Percentiles rank a stretch among this genome's conserved stretches.
phyloP scores from a whole-genome alignment of 2,329 filamentous ascomycete genomes.

The Diaporthe citrichinensis region DNA sequence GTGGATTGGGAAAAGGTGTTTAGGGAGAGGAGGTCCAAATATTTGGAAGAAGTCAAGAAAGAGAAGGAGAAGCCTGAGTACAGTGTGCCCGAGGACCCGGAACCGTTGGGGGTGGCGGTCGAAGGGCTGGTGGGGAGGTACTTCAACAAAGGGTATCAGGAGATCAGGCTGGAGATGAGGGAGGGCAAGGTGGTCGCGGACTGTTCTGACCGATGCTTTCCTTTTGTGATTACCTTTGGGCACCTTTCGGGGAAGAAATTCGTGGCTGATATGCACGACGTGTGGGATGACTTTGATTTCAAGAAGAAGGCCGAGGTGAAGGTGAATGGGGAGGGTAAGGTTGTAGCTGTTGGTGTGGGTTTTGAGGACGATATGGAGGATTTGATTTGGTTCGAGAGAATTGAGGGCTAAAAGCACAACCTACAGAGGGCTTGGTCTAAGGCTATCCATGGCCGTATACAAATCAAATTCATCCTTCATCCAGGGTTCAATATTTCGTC shows the following conservation, averaged over 20 bases:
- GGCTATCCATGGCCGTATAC: too few relatives aligned
- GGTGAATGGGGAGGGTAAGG: not conserved
- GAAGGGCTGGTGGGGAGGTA: not conserved
- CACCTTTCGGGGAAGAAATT: constrained; percentile 2
- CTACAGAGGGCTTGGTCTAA: too few relatives aligned
- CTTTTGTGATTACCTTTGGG: not conserved
- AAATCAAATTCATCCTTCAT: too few relatives aligned
- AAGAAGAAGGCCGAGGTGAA: constrained; percentile 13
- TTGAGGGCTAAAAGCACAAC: not conserved
- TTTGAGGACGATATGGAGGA: constrained; percentile 9
- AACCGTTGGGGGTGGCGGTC: not conserved
- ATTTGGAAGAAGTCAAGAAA: not conserved
- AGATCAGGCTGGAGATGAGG: constrained; percentile 10
- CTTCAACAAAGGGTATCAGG: constrained; percentile 14
- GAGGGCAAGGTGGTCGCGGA: constrained; percentile 11
- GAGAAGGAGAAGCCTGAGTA: constrained; percentile 7
- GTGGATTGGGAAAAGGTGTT: not conserved
- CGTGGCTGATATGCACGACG: not conserved
- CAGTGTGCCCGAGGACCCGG: not conserved
- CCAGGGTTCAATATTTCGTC: too few relatives aligned
- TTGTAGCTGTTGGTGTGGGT: not conserved
- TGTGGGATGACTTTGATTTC: constrained; percentile 12
- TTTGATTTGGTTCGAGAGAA: constrained; percentile 17
- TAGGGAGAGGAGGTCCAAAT: not conserved
- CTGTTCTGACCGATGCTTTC: constrained; percentile 12